phyloP scores from a whole-genome alignment of 1,139 yeast genomes.

The Kluyveromyces marxianus region DNA sequence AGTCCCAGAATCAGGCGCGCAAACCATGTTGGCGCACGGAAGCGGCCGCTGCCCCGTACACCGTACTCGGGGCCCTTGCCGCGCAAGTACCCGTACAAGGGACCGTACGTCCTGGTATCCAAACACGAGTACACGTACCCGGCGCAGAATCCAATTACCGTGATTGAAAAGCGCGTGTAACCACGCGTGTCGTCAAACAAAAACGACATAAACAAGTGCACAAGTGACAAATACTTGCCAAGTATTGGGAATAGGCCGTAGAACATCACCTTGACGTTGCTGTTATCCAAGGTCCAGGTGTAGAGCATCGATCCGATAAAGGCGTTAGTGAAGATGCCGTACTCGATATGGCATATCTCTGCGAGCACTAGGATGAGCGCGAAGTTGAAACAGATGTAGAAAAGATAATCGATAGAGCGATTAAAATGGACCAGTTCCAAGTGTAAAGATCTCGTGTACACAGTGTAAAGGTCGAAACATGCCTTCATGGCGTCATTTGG shows the following conservation, averaged over 20 bases:
- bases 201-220: conserved; percentile 24
- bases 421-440: conserved; percentile 21
- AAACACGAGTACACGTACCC: conserved; percentile 28
- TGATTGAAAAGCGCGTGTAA: conserved; percentile 10
- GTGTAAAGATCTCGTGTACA: conserved; percentile 22
- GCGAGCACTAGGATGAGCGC: conserved; percentile 11
- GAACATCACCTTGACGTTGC: conserved; percentile 23
- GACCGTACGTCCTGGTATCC: conserved; percentile 29
- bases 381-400: conserved; percentile 21
- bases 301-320: conserved; percentile 23
- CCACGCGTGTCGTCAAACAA: conserved; percentile 17
- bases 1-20: not conserved
- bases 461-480: conserved; percentile 22
- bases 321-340: conserved; percentile 16
- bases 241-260: conserved; percentile 29
- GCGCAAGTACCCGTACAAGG: conserved; percentile 25
- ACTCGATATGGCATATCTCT: conserved; percentile 5
- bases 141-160: conserved; percentile 21
- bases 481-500: conserved; percentile 21
- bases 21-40: conserved; percentile 5
- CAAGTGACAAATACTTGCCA: conserved; percentile 27
- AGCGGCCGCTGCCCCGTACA: not conserved
- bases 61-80: conserved; percentile 18
- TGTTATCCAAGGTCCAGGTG: conserved; percentile 29
- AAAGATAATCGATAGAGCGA: conserved; percentile 21